Percentiles rank a stretch among this genome's conserved stretches.
phyloP scores from a whole-genome alignment of 768 basidiomycete species.

The Tephrocybe sp. region DNA sequence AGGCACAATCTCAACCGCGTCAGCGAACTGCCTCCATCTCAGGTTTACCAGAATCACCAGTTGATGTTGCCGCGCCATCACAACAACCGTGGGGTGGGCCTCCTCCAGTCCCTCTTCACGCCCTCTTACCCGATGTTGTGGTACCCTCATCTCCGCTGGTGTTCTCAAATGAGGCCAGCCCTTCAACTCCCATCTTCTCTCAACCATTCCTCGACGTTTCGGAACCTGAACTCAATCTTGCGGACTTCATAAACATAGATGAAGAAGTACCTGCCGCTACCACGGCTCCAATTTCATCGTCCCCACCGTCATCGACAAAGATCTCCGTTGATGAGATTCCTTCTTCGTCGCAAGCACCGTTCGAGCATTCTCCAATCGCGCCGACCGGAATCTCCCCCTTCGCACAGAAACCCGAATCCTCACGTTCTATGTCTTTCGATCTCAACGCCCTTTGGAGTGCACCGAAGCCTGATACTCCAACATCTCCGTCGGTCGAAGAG shows the following conservation, averaged over 20 bases:
- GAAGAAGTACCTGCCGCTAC: slow-evolving; percentile 49
- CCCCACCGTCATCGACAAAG: slow-evolving; percentile 9
- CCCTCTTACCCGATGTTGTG: slow-evolving; percentile 29
- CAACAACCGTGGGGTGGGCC: slow-evolving; percentile 61
- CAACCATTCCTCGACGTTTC: slow-evolving; percentile 36
- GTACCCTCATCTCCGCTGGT: slow-evolving; percentile 24
- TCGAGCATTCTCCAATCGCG: slow-evolving; percentile 21
- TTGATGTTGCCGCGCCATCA: slow-evolving; percentile 27
- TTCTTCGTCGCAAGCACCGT: slow-evolving; percentile 15
- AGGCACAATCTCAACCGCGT: slow-evolving; percentile 41
- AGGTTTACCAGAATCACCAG: slow-evolving; percentile 73
- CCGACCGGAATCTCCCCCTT: slow-evolving; percentile 49
- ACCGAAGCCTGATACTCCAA: slow-evolving; percentile 33
- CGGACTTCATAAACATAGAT: slow-evolving; percentile 78
- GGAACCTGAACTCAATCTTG: slow-evolving; percentile 70
- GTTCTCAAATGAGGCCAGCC: slow-evolving; percentile 23
- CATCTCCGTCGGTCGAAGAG: slow-evolving; percentile 11
- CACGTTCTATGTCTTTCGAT: slow-evolving; percentile 61
- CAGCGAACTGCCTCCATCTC: slow-evolving; percentile 60
- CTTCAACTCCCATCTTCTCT: slow-evolving; percentile 2
- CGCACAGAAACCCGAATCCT: slow-evolving; percentile 44
- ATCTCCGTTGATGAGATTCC: slow-evolving; percentile 15
- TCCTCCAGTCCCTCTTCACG: slow-evolving; percentile 54
- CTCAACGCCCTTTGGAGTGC: slow-evolving; percentile 71
- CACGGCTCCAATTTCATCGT: slow-evolving; percentile 21